phyloP scores from a whole-genome alignment of 2,329 filamentous ascomycete species.

The Sclerotinia trifoliorum region DNA sequence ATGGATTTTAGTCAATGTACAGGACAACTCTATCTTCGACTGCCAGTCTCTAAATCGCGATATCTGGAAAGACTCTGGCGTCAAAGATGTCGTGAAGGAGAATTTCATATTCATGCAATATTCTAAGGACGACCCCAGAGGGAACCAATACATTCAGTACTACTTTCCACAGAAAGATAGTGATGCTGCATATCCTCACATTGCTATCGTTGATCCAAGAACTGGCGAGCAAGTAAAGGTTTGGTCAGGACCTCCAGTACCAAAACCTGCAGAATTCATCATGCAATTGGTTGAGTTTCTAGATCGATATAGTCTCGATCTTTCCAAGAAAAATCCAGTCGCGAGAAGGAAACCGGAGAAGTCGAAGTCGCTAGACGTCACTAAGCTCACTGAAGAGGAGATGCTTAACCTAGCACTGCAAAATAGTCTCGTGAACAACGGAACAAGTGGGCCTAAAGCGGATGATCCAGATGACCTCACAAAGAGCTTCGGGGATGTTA shows the following conservation, averaged over 20 bases:
- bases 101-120: slow-evolving; percentile 97
- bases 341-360: slow-evolving; percentile 72
- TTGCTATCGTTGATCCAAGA: slow-evolving; percentile 90
- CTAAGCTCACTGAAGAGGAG: slow-evolving; percentile 93
- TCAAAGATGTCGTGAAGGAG: slow-evolving; percentile 78
- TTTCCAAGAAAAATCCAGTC: slow-evolving; percentile 89
- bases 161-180: slow-evolving; percentile 80
- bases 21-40: slow-evolving; percentile 89
- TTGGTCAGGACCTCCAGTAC: slow-evolving; percentile 83
- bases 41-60: slow-evolving; percentile 93
- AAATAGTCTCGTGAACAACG: slow-evolving; percentile 69
- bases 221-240: slow-evolving; percentile 97
- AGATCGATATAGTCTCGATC: slow-evolving; percentile 90
- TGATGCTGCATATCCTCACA: slow-evolving; percentile 90
- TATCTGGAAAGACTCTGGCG: slow-evolving; percentile 84
- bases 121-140: slow-evolving; percentile 77
- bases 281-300: slow-evolving; percentile 93
- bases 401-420: slow-evolving; percentile 93
- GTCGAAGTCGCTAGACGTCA: slow-evolving; percentile 69
- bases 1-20: slow-evolving; percentile 94
- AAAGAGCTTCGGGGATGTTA: slow-evolving; percentile 54
- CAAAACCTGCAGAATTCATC: slow-evolving; percentile 75
- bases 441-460: slow-evolving; percentile 51
- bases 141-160: slow-evolving; percentile 80
- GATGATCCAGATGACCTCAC: slow-evolving; percentile 88